These are phyloP conservation scores for Candida multigemmis DNA, from an alignment of 805 yeast genomes.

Conservation along the genomic window DNA sequence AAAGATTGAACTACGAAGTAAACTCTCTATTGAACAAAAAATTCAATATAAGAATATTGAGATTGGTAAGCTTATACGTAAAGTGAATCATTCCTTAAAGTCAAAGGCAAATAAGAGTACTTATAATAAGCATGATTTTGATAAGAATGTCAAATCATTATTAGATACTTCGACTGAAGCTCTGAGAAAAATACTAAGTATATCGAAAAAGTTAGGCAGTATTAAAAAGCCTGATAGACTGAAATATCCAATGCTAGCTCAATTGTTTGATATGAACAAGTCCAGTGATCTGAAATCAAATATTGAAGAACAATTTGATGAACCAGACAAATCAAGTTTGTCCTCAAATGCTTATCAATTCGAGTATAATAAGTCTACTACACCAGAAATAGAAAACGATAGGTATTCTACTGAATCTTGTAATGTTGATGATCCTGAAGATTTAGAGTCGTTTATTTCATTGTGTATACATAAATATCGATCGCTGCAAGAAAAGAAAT, in stretches of 20 bases:
- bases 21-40: slow-evolving; percentile 27
- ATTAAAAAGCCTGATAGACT: no score
- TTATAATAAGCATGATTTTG: slow-evolving; percentile 3
- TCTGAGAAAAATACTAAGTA: slow-evolving; percentile 6
- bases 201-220: slow-evolving; percentile 5
- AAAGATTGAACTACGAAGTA: slow-evolving; percentile 20
- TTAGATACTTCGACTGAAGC: slow-evolving; percentile 7
- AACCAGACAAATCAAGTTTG: no score
- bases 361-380: no score
- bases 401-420: no score
- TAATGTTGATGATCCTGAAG: slow-evolving; percentile 9
- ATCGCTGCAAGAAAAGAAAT: slow-evolving; percentile 10
- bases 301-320: no score
- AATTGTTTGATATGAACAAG: no score
- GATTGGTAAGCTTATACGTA: slow-evolving; percentile 19
- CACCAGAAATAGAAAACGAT: no score
- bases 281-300: no score
- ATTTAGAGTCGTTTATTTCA: slow-evolving; percentile 26
- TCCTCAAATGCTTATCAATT: no score
- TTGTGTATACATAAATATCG: slow-evolving; percentile 23
- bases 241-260: no score
- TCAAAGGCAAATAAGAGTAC: background rate
- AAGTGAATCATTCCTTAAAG: no score
- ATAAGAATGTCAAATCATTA: slow-evolving; percentile 5
- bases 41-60: slow-evolving; percentile 31